Percentiles rank a stretch among this genome's conserved stretches.
Conservation (phyloP, 768 basidiomycete genomes). For the Collybia nuda region DNA sequence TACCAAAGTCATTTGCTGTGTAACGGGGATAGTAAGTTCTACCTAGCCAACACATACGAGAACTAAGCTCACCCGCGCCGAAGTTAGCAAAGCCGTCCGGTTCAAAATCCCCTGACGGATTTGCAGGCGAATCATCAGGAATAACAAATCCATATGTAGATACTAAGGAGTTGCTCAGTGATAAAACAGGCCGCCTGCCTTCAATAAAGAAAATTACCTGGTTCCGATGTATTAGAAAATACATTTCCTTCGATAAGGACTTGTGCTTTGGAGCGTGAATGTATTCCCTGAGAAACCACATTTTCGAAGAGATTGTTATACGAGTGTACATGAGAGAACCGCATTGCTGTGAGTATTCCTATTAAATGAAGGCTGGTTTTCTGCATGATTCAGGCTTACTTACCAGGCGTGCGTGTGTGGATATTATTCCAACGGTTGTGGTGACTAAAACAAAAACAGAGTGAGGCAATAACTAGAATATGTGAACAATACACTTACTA, state of each 20-base stretch:
- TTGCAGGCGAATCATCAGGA: conserved; percentile 19
- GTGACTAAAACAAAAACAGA: conserved; percentile 8
- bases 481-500: conserved; percentile 9
- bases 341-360: conserved; percentile 10
- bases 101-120: conserved; percentile 19
- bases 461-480: neutral
- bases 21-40: neutral
- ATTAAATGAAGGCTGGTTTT: no score
- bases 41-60: neutral
- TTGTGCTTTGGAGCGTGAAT: conserved; percentile 18
- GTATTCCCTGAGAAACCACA: conserved; percentile 21
- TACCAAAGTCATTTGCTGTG: conserved; percentile 18
- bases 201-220: conserved; percentile 6
- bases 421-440: conserved; percentile 22
- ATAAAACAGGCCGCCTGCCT: neutral
- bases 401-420: conserved; percentile 21
- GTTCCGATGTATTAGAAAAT: conserved; percentile 17
- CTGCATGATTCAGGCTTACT: neutral
- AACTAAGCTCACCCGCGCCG: conserved; percentile 13
- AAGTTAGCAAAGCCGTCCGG: conserved; percentile 20
- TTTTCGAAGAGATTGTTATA: conserved; percentile 20
- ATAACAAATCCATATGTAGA: conserved; percentile 23
- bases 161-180: conserved; percentile 2
- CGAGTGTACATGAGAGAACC: conserved; percentile 19
- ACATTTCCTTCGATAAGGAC: conserved; percentile 21